Evolutionary conservation across 2,329 filamentous ascomycete species (phyloP).

Genomic region (Waltergamsia citrina): DNA sequence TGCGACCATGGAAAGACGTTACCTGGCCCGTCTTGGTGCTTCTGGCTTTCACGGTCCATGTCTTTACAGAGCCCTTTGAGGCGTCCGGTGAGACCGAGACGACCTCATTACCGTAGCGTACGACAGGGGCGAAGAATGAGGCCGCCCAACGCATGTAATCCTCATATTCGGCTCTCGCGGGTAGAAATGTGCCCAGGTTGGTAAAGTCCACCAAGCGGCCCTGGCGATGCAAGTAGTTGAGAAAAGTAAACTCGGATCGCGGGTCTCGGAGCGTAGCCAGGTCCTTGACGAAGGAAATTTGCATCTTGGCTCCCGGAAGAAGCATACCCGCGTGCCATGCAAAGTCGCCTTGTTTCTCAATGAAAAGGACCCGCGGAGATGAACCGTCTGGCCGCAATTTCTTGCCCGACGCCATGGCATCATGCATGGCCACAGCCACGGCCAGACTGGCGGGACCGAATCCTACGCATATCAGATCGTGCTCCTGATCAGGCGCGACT

Average conservation of each 20-base stretch:
- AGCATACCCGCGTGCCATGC: slow-evolving; percentile 96
- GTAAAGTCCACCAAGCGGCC: slow-evolving; percentile 80
- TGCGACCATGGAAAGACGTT: slow-evolving; percentile 46
- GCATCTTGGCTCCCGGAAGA: slow-evolving; percentile 87
- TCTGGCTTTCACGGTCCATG: slow-evolving; percentile 59
- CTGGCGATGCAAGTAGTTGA: slow-evolving; percentile 84
- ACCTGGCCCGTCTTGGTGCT: slow-evolving; percentile 47
- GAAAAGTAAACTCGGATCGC: slow-evolving; percentile 83
- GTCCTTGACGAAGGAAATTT: slow-evolving; percentile 96
- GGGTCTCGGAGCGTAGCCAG: slow-evolving; percentile 84
- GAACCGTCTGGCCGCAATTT: slow-evolving; percentile 28
- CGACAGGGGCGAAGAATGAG: slow-evolving; percentile 61
- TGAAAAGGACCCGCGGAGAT: slow-evolving; percentile 67
- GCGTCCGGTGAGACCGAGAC: slow-evolving; percentile 55
- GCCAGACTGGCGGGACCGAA: slow-evolving; percentile 89
- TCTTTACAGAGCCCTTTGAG: slow-evolving; percentile 41
- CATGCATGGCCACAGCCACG: slow-evolving; percentile 81
- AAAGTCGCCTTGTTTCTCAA: slow-evolving; percentile 78
- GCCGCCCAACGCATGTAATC: slow-evolving; percentile 95
- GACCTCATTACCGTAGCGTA: slow-evolving; percentile 72
- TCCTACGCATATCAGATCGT: slow-evolving; percentile 83
- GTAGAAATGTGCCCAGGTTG: slow-evolving; percentile 82
- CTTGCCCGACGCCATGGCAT: slow-evolving; percentile 50
- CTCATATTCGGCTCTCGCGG: slow-evolving; percentile 80
- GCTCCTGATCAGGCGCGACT: slow-evolving; percentile 52